A percentile compares a stretch with the other conserved stretches of the same genome.
These are phyloP conservation scores for Pythium pectinolyticum DNA, from an alignment of 352 stramenopile genomes.

Conservation along the genomic window DNA sequence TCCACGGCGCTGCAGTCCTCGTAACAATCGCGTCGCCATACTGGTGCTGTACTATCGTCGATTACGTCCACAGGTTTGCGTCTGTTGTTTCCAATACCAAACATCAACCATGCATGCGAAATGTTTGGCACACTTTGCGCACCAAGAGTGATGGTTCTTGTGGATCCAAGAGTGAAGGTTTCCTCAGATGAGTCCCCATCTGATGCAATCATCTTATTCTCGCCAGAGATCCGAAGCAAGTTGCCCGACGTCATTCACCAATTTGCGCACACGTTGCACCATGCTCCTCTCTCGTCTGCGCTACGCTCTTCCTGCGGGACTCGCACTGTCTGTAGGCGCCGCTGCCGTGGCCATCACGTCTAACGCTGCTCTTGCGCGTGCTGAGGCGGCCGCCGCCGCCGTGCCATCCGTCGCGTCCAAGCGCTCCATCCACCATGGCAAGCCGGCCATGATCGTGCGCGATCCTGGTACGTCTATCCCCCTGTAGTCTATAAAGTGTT, in stretches of 20 bases:
- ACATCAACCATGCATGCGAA: no score
- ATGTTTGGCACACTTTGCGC: no score
- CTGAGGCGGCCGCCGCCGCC: not conserved
- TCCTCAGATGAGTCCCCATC: not conserved
- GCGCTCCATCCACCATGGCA: slow-evolving; percentile 6
- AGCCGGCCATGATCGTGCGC: slow-evolving; percentile 35
- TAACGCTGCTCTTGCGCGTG: not conserved
- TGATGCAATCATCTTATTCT: not conserved
- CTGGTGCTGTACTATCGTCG: not conserved
- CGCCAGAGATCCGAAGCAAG: not conserved
- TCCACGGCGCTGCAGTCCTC: slow-evolving; percentile 9
- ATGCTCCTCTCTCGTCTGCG: slow-evolving; percentile 21
- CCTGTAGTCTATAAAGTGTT: no score
- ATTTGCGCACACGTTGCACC: not conserved
- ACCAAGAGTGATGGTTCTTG: not conserved
- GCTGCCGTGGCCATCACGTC: not conserved
- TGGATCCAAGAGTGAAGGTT: slow-evolving; percentile 15
- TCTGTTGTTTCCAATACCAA: no score
- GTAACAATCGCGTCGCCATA: slow-evolving; percentile 12
- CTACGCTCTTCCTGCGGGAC: slow-evolving; percentile 4
- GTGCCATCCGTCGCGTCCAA: slow-evolving; percentile 7
- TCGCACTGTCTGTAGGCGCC: slow-evolving; percentile 7
- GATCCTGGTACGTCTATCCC: slow-evolving; percentile 35
- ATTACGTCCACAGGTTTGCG: not conserved
- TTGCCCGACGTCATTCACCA: not conserved